Conservation (phyloP, 1,139 yeast genomes). For the Williopsis jadinii region DNA sequence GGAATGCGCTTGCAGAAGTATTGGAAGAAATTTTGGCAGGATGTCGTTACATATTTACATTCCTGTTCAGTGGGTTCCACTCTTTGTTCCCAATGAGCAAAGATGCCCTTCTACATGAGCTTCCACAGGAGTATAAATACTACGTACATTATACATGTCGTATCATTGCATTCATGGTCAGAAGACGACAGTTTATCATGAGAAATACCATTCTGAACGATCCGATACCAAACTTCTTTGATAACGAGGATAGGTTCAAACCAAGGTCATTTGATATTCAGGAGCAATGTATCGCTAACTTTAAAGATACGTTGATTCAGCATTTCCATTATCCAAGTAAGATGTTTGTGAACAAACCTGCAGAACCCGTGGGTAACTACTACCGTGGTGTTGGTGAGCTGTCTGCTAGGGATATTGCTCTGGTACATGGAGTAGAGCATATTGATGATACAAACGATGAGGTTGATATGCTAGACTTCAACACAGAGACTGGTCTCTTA, state of each 20-base stretch:
- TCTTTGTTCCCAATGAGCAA: constrained; percentile 9
- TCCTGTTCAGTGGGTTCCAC: constrained; percentile 14
- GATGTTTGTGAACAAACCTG: neutral
- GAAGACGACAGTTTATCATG: constrained; percentile 14
- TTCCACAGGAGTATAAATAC: constrained; percentile 7
- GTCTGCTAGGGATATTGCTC: neutral
- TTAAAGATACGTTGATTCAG: constrained; percentile 11
- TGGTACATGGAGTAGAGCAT: neutral
- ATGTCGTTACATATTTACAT: constrained; percentile 16
- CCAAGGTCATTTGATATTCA: constrained; percentile 15
- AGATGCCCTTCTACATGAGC: constrained; percentile 3
- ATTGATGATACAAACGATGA: neutral
- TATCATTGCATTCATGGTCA: constrained; percentile 12
- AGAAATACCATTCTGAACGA: constrained; percentile 16
- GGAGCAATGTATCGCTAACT: constrained; percentile 14
- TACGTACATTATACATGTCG: constrained; percentile 18
- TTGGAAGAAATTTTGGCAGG: constrained; percentile 14
- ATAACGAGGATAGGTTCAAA: constrained; percentile 10
- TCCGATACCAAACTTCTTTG: constrained; percentile 12
- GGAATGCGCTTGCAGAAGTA: constrained; percentile 12
- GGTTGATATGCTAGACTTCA: constrained; percentile 10
- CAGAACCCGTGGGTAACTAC: neutral
- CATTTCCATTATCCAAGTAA: constrained; percentile 16
- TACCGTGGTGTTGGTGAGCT: constrained; percentile 5
- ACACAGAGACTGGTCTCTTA: constrained; percentile 9